Evolutionary conservation across 345 rosid genomes (phyloP), one percentile per base, ranked within the genome.

Genomic region (Salix udensis): DNA sequence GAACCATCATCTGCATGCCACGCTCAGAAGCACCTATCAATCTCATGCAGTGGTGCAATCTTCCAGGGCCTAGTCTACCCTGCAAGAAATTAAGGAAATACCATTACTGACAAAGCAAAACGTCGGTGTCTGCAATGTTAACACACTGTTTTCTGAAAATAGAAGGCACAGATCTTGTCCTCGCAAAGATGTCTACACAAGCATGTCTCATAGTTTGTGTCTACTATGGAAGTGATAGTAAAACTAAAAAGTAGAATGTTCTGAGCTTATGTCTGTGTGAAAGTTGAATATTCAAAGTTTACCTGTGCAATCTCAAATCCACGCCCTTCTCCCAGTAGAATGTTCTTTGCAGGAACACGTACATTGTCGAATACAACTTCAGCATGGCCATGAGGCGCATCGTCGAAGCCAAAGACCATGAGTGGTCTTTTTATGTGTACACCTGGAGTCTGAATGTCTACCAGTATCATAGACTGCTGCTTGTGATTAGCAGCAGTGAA

Each of bases 271-370:
- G 58, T 50, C 21, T 50, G 21, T 50, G 21, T 50, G 23, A 18
- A 6, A 50, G 58, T 18, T 50, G 58, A 50, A 21, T 6, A 50
- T 52, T 52, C 16, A 65, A 15, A 15, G 8, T 71, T 50, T 88
- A 96, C 98, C 96, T 93, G 99, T 23, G 99, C 99, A 84, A 96
- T 96, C 87, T 96, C 99, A 82, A 96, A 93, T 66, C 99, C 98
- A 68, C 96, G 89, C 66, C 99, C 99, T 90, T 93, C 99, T 50
- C 98, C 99, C 26, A 96, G 81, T 75, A 96, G 89, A 70, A 96
- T 93, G 78, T 96, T 93, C 81, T 81, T 88, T 28, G 96, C 91
- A 5, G 98, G 96, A 67, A 96, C 98, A 67, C 76, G 23, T 37
- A 93, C 98, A 79, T 89, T 91, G 69, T 90, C 82, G 76, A 96